phyloP scores from a whole-genome alignment of 352 stramenopile genomes.

The Porosira glacialis region DNA sequence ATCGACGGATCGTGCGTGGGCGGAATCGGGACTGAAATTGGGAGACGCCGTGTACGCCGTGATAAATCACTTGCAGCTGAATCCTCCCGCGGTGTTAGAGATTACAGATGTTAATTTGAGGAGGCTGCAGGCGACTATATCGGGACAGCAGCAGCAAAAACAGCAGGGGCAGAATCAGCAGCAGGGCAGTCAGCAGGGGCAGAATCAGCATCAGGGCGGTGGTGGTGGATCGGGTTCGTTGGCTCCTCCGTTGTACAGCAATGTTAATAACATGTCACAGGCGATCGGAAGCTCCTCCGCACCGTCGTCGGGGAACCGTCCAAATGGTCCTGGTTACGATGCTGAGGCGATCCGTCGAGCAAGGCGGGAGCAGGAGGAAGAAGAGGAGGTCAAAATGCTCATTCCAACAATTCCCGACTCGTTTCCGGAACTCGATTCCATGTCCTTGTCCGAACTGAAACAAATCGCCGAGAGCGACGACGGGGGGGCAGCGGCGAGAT shows the following conservation, averaged over 20 bases:
- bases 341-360: too few relatives aligned
- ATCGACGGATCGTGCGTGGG: conserved; percentile 58
- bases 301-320: too few relatives aligned
- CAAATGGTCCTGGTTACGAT: too few relatives aligned
- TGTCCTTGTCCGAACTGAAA: conserved; percentile 56
- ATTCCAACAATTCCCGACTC: conserved; percentile 63
- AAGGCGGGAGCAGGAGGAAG: too few relatives aligned
- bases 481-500: conserved; percentile 41
- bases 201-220: neutral
- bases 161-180: neutral
- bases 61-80: conserved; percentile 76
- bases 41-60: conserved; percentile 71
- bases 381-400: conserved; percentile 35
- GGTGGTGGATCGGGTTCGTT: too few relatives aligned
- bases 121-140: conserved; percentile 40
- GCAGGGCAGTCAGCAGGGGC: conserved; percentile 1
- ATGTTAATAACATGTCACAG: too few relatives aligned
- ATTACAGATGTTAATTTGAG: conserved; percentile 62
- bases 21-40: conserved; percentile 47
- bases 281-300: too few relatives aligned
- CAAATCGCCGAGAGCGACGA: conserved; percentile 63
- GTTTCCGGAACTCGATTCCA: conserved; percentile 62
- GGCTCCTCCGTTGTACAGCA: too few relatives aligned
- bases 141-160: neutral
- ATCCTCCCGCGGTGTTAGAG: conserved; percentile 59